These are phyloP conservation scores for Sabuloglossum arenarium DNA, from an alignment of 495 filamentous ascomycete genomes.

Conservation along the genomic window DNA sequence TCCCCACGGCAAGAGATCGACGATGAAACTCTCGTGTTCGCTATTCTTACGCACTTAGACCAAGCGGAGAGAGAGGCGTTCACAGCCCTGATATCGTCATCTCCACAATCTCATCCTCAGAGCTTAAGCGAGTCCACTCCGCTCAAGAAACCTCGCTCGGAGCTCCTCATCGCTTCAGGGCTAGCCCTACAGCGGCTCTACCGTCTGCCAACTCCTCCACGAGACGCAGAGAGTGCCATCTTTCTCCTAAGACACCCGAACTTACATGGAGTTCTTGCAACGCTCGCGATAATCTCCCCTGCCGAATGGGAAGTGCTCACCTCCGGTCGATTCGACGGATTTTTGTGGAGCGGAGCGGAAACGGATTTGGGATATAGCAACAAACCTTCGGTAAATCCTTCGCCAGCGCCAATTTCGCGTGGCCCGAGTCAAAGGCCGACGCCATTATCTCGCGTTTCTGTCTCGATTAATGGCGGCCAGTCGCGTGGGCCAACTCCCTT, in stretches of 20 bases:
- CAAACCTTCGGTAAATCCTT: conserved; percentile 12
- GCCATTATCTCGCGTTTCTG: not conserved
- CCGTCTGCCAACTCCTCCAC: conserved; percentile 44
- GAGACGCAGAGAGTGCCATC: conserved; percentile 68
- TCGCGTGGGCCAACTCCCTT: conserved; percentile 7
- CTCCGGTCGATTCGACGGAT: conserved; percentile 91
- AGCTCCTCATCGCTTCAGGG: conserved; percentile 47
- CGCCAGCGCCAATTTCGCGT: conserved; percentile 24
- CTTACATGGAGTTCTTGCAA: conserved; percentile 70
- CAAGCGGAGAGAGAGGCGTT: conserved; percentile 54
- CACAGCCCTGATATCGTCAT: conserved; percentile 40
- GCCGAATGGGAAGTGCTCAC: conserved; percentile 93
- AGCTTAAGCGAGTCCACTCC: conserved; percentile 33
- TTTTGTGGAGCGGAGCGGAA: conserved; percentile 87
- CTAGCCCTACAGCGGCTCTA: conserved; percentile 71
- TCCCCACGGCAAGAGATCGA: conserved; percentile 70
- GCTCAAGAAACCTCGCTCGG: conserved; percentile 33
- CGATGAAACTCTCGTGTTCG: conserved; percentile 79
- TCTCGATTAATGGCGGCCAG: not conserved
- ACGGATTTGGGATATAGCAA: conserved; percentile 19
- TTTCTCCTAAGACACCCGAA: conserved; percentile 70
- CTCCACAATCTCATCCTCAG: conserved; percentile 20
- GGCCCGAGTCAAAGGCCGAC: conserved; percentile 18
- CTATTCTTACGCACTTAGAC: conserved; percentile 74
- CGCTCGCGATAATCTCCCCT: conserved; percentile 64